Evolutionary conservation across 352 stramenopile species (phyloP).

Genomic region (Peronospora farinosa): DNA sequence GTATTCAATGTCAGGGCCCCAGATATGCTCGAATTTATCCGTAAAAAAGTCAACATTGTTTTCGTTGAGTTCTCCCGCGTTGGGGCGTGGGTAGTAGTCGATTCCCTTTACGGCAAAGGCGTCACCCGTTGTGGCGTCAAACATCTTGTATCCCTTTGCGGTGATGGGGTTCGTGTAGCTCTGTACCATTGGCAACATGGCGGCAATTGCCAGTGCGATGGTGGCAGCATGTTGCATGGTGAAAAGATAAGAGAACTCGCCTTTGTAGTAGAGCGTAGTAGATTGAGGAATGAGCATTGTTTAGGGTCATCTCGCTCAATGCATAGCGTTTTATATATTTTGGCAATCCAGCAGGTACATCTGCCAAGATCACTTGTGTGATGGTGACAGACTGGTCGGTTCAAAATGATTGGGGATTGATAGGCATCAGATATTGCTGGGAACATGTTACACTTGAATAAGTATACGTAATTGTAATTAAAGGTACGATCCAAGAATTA

Average conservation of each 20-base stretch:
- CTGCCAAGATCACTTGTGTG: no score
- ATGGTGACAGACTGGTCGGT: no score
- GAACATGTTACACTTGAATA: no score
- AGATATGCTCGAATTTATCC: conserved; percentile 62
- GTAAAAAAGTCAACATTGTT: conserved; percentile 86
- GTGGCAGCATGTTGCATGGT: conserved; percentile 16
- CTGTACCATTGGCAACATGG: conserved; percentile 2
- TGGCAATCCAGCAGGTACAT: no score
- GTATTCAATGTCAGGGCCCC: conserved; percentile 56
- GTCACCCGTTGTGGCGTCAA: conserved; percentile 63
- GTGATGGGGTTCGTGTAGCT: conserved; percentile 52
- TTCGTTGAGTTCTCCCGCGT: conserved; percentile 50
- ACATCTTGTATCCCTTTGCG: conserved; percentile 69
- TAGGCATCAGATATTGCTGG: no score
- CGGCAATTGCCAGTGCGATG: conserved; percentile 12
- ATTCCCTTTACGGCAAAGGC: conserved; percentile 74
- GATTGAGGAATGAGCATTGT: no score
- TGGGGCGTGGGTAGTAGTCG: conserved; percentile 85
- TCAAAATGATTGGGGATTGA: no score
- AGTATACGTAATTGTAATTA: no score
- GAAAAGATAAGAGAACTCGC: neutral
- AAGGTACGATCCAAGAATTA: no score
- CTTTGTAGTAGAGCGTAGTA: no score
- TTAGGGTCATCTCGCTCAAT: no score
- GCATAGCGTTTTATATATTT: no score